Conservation (phyloP, 305 asterid genomes). For the Ajuga reptans region DNA sequence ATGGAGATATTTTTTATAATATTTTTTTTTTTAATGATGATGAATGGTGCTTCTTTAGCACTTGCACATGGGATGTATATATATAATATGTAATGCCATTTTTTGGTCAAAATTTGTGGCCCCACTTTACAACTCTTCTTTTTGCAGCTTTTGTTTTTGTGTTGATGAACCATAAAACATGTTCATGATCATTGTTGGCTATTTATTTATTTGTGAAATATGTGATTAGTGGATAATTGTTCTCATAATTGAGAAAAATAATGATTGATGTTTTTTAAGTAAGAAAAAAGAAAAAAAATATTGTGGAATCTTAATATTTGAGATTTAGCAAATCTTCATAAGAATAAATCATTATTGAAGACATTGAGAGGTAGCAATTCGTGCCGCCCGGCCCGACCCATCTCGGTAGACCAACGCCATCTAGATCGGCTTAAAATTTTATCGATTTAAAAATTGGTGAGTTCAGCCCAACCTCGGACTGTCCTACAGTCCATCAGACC, state of each 20-base stretch:
- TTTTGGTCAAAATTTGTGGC: conserved; percentile 25
- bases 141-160: conserved; percentile 20
- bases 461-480: no score
- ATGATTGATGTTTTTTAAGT: neutral
- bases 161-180: conserved; percentile 7
- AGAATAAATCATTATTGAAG: neutral
- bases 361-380: neutral
- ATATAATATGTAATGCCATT: conserved; percentile 6
- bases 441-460: no score
- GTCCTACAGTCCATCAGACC: no score
- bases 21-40: neutral
- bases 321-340: neutral
- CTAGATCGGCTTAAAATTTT: no score
- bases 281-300: neutral
- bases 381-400: no score
- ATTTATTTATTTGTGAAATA: neutral
- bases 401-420: no score
- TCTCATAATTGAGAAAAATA: neutral
- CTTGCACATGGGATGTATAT: conserved; percentile 27
- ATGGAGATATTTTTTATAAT: neutral
- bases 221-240: conserved; percentile 11
- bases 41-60: neutral
- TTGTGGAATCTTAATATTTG: neutral
- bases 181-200: conserved; percentile 15
- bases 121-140: conserved; percentile 13